Percentiles rank a stretch among this genome's conserved stretches.
These are phyloP conservation scores for Phaffomyces thermotolerans DNA, from an alignment of 805 yeast genomes.

Conservation along the genomic window DNA sequence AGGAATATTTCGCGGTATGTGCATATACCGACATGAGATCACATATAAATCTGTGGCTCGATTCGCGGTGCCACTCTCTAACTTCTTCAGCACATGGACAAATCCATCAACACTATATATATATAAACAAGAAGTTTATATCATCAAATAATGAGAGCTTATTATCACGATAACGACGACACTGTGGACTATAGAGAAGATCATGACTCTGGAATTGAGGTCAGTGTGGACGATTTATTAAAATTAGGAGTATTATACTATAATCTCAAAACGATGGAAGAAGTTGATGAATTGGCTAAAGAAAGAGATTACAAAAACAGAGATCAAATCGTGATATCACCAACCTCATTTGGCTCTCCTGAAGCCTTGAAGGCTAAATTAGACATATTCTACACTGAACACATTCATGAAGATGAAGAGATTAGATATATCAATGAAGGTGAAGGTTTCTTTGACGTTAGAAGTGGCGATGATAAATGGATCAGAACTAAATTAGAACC, in stretches of 20 bases:
- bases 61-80: too few relatives aligned
- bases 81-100: too few relatives aligned
- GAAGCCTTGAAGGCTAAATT: conserved; percentile 61
- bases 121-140: too few relatives aligned
- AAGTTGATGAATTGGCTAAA: conserved; percentile 59
- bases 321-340: conserved; percentile 59
- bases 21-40: too few relatives aligned
- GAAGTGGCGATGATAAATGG: conserved; percentile 63
- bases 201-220: conserved; percentile 63
- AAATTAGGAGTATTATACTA: conserved; percentile 64
- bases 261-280: conserved; percentile 38
- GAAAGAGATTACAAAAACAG: conserved; percentile 74
- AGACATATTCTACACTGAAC: conserved; percentile 70
- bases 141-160: conserved; percentile 32
- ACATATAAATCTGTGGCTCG: too few relatives aligned
- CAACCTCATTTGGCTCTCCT: conserved; percentile 54
- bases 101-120: too few relatives aligned
- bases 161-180: conserved; percentile 59
- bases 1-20: too few relatives aligned
- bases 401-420: conserved; percentile 95
- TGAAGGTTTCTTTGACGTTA: conserved; percentile 84
- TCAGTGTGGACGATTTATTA: conserved; percentile 41
- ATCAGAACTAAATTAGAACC: conserved; percentile 57
- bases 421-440: conserved; percentile 87
- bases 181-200: conserved; percentile 55